Evolutionary conservation across 1,284 basidiomycete genomes (phyloP), one percentile per base, ranked within the genome.

Genomic region (Chondrostereum purpureum): DNA sequence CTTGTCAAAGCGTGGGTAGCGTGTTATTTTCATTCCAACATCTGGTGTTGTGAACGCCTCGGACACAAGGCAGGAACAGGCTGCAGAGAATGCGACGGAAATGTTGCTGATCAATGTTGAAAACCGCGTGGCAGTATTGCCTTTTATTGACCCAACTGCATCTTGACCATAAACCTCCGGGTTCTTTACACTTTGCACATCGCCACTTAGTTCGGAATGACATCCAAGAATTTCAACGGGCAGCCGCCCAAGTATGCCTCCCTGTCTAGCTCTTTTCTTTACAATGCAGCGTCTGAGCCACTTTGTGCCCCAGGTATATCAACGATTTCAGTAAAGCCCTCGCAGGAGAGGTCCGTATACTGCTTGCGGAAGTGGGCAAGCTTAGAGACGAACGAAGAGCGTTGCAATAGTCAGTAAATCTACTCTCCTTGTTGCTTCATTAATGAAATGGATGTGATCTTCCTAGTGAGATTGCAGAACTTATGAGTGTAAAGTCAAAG

Each of bases 401-500:
- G 42, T 65, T 87, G 40, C 83, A 86, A 57, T 80, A 75, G 82
- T 86, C 54, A 52, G 82, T n/a, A n/a, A n/a, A n/a, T n/a, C 72
- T 38, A 3, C 17, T 3, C 31, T 18, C 34, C 40, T 37, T 49
- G 10, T 21, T 45, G 31, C 18, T 44, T 36, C 45, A 48, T 35
- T n/a, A 12, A 17, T 13, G 13, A 34, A 19, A 23, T n/a, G n/a
- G n/a, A n/a, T n/a, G n/a, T n/a, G 18, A 23, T 27, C 39, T 47
- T 18, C 20, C 56, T n/a, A 86, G 83, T 50, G 84, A 87, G 61
- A 84, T 87, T 48, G 77, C 84, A 17, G 83, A 85, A 58, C 67
- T 87, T 50, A 83, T 87, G 82, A 71, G 72, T 40, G 72, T 85
- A 47, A 84, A 84, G 62, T 78, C 83, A 14, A 87, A 86, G 60